Evolutionary conservation across 305 asterid genomes (phyloP).

Genomic region (Galium porrigens): DNA sequence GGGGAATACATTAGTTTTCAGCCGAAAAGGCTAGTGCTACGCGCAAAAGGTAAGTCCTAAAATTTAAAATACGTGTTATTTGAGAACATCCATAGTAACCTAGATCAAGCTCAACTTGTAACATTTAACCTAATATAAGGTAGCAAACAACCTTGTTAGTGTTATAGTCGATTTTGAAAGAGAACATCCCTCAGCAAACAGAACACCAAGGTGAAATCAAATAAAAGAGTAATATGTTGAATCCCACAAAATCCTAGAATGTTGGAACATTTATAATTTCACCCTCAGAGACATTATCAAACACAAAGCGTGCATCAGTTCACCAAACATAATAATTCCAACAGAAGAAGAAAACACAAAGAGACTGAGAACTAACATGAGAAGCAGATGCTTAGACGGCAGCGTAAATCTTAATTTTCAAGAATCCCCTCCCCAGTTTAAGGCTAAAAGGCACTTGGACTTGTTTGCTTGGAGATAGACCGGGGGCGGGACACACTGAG

Average conservation of each 20-base stretch:
- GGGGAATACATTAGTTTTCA: neutral
- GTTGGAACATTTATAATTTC: too few species aligned
- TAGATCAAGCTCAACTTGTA: neutral
- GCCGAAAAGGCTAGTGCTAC: neutral
- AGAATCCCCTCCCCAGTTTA: neutral
- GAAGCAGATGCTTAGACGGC: neutral
- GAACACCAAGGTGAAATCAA: neutral
- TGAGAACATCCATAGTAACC: neutral
- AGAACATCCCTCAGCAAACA: neutral
- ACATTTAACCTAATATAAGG: neutral
- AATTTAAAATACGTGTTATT: neutral
- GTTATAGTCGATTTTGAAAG: neutral
- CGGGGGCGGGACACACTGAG: neutral
- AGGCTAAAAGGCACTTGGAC: neutral
- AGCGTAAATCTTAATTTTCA: neutral
- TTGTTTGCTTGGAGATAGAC: neutral
- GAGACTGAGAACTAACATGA: neutral
- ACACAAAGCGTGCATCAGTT: neutral
- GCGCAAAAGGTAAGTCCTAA: neutral
- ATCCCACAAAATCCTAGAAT: neutral
- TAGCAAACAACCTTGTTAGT: neutral
- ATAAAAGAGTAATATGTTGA: neutral
- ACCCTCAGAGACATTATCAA: neutral
- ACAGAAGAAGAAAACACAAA: neutral
- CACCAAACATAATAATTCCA: neutral